Percentiles rank a stretch among this genome's conserved stretches.
Evolutionary conservation across 352 stramenopile genomes (phyloP).

Genomic region (Phytophthora vignae): DNA sequence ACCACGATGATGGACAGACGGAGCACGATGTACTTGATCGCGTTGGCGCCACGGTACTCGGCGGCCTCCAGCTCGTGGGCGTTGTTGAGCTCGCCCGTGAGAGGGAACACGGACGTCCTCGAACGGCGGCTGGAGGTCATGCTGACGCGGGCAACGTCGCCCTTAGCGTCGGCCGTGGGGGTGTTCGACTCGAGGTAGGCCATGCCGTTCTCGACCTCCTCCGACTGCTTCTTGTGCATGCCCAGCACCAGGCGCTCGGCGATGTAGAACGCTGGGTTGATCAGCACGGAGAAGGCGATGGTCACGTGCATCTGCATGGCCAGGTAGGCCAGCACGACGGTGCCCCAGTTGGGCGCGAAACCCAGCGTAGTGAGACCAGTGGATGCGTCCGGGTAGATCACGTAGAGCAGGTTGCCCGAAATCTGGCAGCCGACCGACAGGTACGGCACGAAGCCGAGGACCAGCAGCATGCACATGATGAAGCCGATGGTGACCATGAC

Average conservation of each 20-base stretch:
- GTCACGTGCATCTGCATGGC: constrained; percentile 52
- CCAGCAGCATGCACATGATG: constrained; percentile 61
- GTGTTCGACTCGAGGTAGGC: constrained; percentile 39
- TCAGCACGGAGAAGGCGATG: constrained; percentile 53
- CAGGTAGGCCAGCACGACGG: constrained; percentile 49
- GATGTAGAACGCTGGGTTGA: constrained; percentile 63
- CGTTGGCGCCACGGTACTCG: constrained; percentile 53
- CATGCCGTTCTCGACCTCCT: constrained; percentile 48
- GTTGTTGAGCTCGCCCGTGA: constrained; percentile 41
- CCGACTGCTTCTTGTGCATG: constrained; percentile 52
- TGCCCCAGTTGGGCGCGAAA: constrained; percentile 52
- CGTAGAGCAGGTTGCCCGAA: constrained; percentile 70
- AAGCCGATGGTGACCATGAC: constrained; percentile 61
- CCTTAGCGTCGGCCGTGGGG: constrained; percentile 22
- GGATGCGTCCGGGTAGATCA: constrained; percentile 48
- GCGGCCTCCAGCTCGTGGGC: constrained; percentile 46
- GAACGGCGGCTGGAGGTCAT: constrained; percentile 45
- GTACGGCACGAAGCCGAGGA: constrained; percentile 57
- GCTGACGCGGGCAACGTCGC: constrained; percentile 36
- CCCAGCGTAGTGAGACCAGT: constrained; percentile 47
- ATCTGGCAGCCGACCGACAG: constrained; percentile 69
- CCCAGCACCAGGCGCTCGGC: constrained; percentile 58
- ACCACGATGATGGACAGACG: constrained; percentile 54
- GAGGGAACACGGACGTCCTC: constrained; percentile 45
- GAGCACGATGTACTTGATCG: constrained; percentile 56